These are phyloP conservation scores for Candida patagonica DNA, from an alignment of 805 yeast genomes.

Conservation along the genomic window DNA sequence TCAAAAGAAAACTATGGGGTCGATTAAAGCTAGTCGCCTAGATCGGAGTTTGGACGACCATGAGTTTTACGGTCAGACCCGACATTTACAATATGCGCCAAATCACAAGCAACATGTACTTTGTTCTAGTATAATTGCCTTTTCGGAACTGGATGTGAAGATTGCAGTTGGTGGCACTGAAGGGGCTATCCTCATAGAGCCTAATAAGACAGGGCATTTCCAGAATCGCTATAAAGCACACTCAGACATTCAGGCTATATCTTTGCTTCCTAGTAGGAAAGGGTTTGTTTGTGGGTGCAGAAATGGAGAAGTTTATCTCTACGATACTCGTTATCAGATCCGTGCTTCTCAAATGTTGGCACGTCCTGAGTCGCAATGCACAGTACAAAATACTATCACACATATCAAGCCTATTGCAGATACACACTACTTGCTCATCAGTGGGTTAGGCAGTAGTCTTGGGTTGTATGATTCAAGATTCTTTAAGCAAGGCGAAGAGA, in stretches of 20 bases:
- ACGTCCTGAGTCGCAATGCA: constrained; percentile 6
- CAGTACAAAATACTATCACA: constrained; percentile 16
- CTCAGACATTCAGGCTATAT: constrained; percentile 10
- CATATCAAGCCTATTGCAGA: constrained; percentile 12
- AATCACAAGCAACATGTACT: not conserved
- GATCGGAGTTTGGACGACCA: not conserved
- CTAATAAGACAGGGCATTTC: constrained; percentile 8
- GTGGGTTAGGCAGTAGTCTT: constrained; percentile 19
- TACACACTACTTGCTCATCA: constrained; percentile 12
- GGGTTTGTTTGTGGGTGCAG: constrained; percentile 15
- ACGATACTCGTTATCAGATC: constrained; percentile 10
- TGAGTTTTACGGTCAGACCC: not conserved
- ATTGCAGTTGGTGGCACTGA: constrained; percentile 7
- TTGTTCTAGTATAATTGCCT: not conserved
- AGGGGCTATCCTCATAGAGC: constrained; percentile 5
- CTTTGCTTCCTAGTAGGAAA: not conserved
- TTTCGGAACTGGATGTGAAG: not conserved
- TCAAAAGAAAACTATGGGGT: not conserved
- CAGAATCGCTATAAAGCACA: constrained; percentile 5
- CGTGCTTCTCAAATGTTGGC: constrained; percentile 5
- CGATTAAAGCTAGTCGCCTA: not conserved
- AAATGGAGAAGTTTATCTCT: constrained; percentile 10
- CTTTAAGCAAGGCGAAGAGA: constrained; percentile 1
- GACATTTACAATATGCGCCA: not conserved
- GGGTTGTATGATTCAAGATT: constrained; percentile 11